Conservation (phyloP, 2,329 filamentous ascomycete genomes). For the Kalmusia sp. region DNA sequence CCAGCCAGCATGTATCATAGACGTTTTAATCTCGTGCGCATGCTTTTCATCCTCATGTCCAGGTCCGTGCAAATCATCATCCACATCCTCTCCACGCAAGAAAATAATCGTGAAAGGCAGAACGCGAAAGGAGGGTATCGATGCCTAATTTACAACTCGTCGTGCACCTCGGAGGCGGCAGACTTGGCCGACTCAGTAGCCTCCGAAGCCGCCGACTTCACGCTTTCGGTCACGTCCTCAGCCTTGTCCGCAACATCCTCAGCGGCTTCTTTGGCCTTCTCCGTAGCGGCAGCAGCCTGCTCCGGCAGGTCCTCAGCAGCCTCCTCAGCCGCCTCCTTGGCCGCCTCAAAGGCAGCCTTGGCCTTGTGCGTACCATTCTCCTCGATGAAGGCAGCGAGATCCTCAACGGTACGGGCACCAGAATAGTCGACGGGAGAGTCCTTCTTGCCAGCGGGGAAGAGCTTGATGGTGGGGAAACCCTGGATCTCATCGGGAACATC, state of each 20-base stretch:
- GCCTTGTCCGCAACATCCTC: constrained; percentile 16
- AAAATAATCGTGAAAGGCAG: not conserved
- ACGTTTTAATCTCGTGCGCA: constrained; percentile 13
- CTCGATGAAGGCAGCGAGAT: constrained; percentile 89
- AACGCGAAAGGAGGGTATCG: constrained; percentile 10
- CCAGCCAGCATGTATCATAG: constrained; percentile 11
- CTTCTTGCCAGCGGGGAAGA: constrained; percentile 92
- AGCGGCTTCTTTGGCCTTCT: constrained; percentile 45
- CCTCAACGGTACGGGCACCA: constrained; percentile 87
- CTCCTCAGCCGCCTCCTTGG: constrained; percentile 61
- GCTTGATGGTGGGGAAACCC: constrained; percentile 99
- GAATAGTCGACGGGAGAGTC: constrained; percentile 82
- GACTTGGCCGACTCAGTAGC: constrained; percentile 47
- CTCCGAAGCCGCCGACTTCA: constrained; percentile 50
- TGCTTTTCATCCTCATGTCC: constrained; percentile 1
- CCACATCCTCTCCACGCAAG: constrained; percentile 1
- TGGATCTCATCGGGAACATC: constrained; percentile 96
- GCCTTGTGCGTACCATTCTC: constrained; percentile 93
- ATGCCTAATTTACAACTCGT: constrained; percentile 78
- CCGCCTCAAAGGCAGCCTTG: constrained; percentile 67
- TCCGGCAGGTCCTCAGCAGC: constrained; percentile 48
- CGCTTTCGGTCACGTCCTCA: constrained; percentile 46
- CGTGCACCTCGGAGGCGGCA: constrained; percentile 59
- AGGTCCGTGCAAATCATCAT: constrained; percentile 6
- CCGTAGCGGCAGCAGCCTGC: constrained; percentile 45